Conservation (phyloP, 352 stramenopile species). For the Pythium monospermum region DNA sequence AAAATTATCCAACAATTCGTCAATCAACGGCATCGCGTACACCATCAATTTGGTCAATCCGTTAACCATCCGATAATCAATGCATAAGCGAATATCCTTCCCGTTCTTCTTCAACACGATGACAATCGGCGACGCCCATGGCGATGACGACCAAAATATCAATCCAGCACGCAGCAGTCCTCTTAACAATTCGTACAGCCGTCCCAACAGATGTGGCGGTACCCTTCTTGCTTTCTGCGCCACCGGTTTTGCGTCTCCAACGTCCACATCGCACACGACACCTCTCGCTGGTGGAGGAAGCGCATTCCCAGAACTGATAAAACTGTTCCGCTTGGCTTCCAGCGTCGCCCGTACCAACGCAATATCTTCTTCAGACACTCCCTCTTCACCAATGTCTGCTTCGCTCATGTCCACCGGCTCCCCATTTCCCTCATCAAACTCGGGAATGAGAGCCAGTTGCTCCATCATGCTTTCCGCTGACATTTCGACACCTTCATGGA, state of each 20-base stretch:
- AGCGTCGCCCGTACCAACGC: conserved; percentile 15
- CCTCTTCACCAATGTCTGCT: conserved; percentile 3
- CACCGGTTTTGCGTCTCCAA: conserved; percentile 10
- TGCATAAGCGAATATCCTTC: conserved; percentile 28
- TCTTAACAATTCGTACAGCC: conserved; percentile 25
- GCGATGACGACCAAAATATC: conserved; percentile 13
- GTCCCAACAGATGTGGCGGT: conserved; percentile 13
- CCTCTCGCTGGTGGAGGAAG: background rate
- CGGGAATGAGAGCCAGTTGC: conserved; percentile 18
- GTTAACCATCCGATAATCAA: conserved; percentile 25
- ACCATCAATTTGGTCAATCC: conserved; percentile 19
- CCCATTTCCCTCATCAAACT: conserved; percentile 3
- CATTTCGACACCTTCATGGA: conserved; percentile 13
- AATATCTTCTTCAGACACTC: conserved; percentile 6
- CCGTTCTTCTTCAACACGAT: conserved; percentile 39
- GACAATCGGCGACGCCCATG: conserved; percentile 33
- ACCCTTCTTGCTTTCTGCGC: conserved; percentile 16
- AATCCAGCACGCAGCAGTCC: conserved; percentile 18
- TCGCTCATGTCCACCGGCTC: conserved; percentile 19
- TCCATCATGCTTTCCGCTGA: conserved; percentile 10
- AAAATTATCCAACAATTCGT: conserved; percentile 21
- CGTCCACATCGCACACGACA: conserved; percentile 3
- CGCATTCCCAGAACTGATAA: background rate
- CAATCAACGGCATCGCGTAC: conserved; percentile 21
- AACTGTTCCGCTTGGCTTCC: conserved; percentile 4